Conservation (phyloP, 495 filamentous ascomycete species). For the Hypoxylon intermedium region DNA sequence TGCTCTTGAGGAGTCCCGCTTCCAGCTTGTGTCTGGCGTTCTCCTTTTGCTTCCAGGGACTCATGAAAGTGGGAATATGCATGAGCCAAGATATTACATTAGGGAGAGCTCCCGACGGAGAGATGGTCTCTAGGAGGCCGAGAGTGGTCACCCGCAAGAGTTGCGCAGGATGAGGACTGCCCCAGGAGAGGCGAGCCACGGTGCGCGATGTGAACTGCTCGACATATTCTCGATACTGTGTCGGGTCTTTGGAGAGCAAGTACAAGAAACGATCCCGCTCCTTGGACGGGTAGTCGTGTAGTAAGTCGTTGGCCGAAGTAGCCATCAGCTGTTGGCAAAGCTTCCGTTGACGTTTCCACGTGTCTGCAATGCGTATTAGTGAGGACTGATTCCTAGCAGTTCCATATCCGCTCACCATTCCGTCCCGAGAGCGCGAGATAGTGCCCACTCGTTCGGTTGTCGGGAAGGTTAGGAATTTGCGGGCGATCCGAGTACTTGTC, state of each 20-base stretch:
- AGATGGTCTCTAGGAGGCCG: slow-evolving; percentile 65
- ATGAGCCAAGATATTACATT: slow-evolving; percentile 56
- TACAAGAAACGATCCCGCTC: slow-evolving; percentile 64
- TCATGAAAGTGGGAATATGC: slow-evolving; percentile 50
- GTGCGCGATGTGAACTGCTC: slow-evolving; percentile 67
- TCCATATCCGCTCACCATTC: slow-evolving; percentile 48
- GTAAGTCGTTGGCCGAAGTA: slow-evolving; percentile 48
- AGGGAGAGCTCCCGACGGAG: slow-evolving; percentile 62
- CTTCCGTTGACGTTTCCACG: slow-evolving; percentile 64
- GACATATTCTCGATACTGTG: slow-evolving; percentile 60
- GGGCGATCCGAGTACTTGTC: slow-evolving; percentile 70
- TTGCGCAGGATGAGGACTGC: slow-evolving; percentile 53
- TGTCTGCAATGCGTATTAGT: slow-evolving; percentile 46
- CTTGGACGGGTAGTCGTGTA: slow-evolving; percentile 59
- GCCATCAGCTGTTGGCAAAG: slow-evolving; percentile 65
- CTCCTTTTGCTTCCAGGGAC: slow-evolving; percentile 62
- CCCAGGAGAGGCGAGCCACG: slow-evolving; percentile 66
- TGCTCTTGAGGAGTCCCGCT: slow-evolving; percentile 44
- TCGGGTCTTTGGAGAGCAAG: slow-evolving; percentile 47
- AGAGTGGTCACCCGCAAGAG: slow-evolving; percentile 62
- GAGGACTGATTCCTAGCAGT: neutral
- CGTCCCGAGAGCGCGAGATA: slow-evolving; percentile 62
- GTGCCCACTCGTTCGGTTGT: slow-evolving; percentile 62
- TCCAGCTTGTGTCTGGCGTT: slow-evolving; percentile 50
- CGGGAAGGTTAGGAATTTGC: slow-evolving; percentile 57